Evolutionary conservation across 176 grass and related monocot genomes (phyloP).

Genomic region (Lolium rigidum): DNA sequence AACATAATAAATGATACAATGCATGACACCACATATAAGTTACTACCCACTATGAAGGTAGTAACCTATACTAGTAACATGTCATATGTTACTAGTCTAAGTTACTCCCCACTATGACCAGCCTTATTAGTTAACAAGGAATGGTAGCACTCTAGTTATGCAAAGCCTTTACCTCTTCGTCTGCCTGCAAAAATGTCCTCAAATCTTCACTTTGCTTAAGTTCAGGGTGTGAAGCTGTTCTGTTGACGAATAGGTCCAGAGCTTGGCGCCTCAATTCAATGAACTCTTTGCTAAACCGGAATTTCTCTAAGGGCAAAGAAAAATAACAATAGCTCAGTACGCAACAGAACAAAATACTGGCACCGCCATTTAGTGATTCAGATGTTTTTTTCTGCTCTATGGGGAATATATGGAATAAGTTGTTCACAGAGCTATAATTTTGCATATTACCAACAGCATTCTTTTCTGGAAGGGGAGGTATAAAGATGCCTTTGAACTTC

Average conservation of each 20-base stretch:
- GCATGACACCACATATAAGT: too few relatives aligned
- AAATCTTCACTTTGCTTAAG: slow-evolving; percentile 93
- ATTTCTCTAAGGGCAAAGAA: slow-evolving; percentile 71
- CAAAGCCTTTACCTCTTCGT: slow-evolving; percentile 86
- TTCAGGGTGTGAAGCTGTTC: slow-evolving; percentile 91
- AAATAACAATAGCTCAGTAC: slow-evolving; percentile 21
- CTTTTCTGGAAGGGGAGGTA: slow-evolving; percentile 97
- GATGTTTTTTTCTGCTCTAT: neutral
- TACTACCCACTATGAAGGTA: too few relatives aligned
- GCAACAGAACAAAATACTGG: neutral
- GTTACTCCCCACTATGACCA: too few relatives aligned
- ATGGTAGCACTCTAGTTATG: neutral
- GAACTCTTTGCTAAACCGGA: slow-evolving; percentile 95
- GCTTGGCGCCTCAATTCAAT: slow-evolving; percentile 96
- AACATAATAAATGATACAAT: too few relatives aligned
- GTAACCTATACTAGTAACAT: too few relatives aligned
- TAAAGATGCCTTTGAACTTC: slow-evolving; percentile 95
- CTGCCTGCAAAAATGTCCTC: slow-evolving; percentile 87
- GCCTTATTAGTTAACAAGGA: neutral
- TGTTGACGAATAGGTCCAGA: slow-evolving; percentile 87
- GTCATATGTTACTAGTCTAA: too few relatives aligned
- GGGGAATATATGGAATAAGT: slow-evolving; percentile 17
- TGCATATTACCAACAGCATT: slow-evolving; percentile 86
- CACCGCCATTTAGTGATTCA: neutral
- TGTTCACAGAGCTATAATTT: slow-evolving; percentile 30